These are phyloP conservation scores for Aspergillus costaricaensis DNA, from an alignment of 2,329 filamentous ascomycete species.

Conservation along the genomic window DNA sequence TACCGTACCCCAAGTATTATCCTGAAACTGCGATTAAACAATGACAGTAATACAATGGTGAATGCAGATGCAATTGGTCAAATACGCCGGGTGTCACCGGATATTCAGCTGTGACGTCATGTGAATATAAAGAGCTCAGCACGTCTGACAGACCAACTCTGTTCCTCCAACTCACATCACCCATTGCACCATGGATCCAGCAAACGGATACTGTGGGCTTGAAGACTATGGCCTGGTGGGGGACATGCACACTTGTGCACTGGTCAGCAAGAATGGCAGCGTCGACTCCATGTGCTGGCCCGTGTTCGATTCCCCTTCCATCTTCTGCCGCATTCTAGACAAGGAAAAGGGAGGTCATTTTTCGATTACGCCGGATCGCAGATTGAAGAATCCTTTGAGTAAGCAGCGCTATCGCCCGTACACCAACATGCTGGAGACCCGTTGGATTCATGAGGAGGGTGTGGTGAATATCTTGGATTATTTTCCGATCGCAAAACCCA, in stretches of 20 bases:
- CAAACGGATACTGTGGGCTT: slow-evolving; percentile 47
- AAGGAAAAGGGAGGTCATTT: slow-evolving; percentile 75
- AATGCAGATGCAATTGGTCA: too few species aligned
- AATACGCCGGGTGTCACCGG: too few species aligned
- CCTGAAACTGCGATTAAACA: too few species aligned
- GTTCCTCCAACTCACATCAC: background rate
- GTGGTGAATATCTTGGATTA: slow-evolving; percentile 74
- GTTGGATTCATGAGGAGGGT: slow-evolving; percentile 75
- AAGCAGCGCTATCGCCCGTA: slow-evolving; percentile 78
- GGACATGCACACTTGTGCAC: slow-evolving; percentile 76
- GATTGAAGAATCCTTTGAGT: slow-evolving; percentile 57
- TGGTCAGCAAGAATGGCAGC: slow-evolving; percentile 73
- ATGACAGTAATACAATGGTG: too few species aligned
- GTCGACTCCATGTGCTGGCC: slow-evolving; percentile 82
- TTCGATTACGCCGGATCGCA: slow-evolving; percentile 58
- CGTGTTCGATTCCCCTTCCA: slow-evolving; percentile 73
- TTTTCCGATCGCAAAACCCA: slow-evolving; percentile 67
- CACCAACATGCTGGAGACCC: slow-evolving; percentile 73
- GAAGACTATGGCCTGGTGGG: slow-evolving; percentile 80
- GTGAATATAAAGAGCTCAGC: background rate
- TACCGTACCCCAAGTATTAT: too few species aligned
- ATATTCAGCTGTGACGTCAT: background rate
- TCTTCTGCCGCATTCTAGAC: slow-evolving; percentile 74
- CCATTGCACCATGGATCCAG: background rate
- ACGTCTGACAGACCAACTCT: background rate